Base-by-base conservation (phyloP, 2,329 filamentous ascomycete species). In the Pseudohalonectria lignicola region DNA sequence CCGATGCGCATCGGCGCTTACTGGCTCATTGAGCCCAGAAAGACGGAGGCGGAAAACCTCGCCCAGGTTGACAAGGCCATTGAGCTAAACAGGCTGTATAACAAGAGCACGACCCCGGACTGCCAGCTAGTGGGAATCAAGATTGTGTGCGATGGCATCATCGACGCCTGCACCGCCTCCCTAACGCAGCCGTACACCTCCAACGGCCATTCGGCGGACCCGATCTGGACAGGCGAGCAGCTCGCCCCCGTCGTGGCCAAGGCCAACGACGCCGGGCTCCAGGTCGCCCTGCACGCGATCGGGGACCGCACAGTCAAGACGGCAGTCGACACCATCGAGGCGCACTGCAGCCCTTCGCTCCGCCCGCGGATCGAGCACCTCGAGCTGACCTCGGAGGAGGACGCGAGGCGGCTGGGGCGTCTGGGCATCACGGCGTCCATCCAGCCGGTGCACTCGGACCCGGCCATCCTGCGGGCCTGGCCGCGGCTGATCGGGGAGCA, bases 341-440 rank as follows among this genome's bases (percentile, higher is more conserved):
- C 47, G 41, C 60, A 56, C 36, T 61, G 56, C 0, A 57, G 55
- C 43, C 61, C 64, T 0, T 62, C 59, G 1, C 63, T 66, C 7
- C 65, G 77, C 3, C 77, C 78, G 36, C 66, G 77, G 13, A 75
- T 82, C 45, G 77, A 82, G 54, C 77, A 82, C 49, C 58, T 82
- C 4, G 77, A 82, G 51, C 62, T 82, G 21, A 63, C 75, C 0
- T 64, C 64, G 0, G 60, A 62, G 0, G 59, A 62, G 40, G 77
- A 81, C 46, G 76, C 73, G 1, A 58, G 49, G 2, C 60, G 76
- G 1, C 63, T 82, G 1, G 76, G 74, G 5, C 49, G 58, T 18
- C 56, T 77, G 4, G 74, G 76, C 35, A 78, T 82, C 54, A 76
- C 71, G 1, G 72, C 73, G 0, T 74, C 69, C 1, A 63, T 76